These are phyloP conservation scores for Auricularia sp. DNA, from an alignment of 768 basidiomycete genomes.

Conservation along the genomic window DNA sequence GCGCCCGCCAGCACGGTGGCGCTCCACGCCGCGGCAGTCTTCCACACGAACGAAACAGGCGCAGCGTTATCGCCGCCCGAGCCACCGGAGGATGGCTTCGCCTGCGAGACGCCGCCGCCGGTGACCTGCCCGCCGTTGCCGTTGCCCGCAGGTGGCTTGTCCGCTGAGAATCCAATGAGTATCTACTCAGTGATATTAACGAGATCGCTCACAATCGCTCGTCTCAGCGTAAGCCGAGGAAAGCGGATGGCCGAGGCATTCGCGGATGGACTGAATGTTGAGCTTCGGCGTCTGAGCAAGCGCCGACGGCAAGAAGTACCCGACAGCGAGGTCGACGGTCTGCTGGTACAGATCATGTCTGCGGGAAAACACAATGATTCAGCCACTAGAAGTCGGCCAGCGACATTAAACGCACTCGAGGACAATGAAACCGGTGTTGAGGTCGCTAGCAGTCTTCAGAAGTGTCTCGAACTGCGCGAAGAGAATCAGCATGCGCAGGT, in stretches of 20 bases:
- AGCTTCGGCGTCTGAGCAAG: slow-evolving; percentile 23
- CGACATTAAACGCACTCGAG: slow-evolving; percentile 23
- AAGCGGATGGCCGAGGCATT: slow-evolving; percentile 28
- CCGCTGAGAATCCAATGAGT: background rate
- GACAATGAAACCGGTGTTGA: slow-evolving; percentile 34
- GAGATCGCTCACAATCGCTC: slow-evolving; percentile 16
- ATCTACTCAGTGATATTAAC: background rate
- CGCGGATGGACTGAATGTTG: slow-evolving; percentile 31
- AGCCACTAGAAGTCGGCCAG: background rate
- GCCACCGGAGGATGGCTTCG: background rate
- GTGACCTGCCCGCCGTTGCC: background rate
- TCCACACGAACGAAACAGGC: background rate
- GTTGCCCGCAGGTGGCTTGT: background rate
- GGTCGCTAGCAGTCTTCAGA: slow-evolving; percentile 15
- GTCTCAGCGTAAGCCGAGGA: slow-evolving; percentile 34
- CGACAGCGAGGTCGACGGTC: slow-evolving; percentile 35
- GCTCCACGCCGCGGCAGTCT: background rate
- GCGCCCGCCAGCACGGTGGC: background rate
- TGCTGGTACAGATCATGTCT: slow-evolving; percentile 32
- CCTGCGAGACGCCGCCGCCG: background rate
- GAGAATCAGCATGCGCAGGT: background rate
- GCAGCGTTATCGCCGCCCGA: background rate
- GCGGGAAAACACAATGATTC: background rate
- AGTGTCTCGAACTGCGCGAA: slow-evolving; percentile 5
- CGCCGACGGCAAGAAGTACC: slow-evolving; percentile 33